Evolutionary conservation across 1,139 yeast genomes (phyloP).

Genomic region (Kodamaea fungicola): DNA sequence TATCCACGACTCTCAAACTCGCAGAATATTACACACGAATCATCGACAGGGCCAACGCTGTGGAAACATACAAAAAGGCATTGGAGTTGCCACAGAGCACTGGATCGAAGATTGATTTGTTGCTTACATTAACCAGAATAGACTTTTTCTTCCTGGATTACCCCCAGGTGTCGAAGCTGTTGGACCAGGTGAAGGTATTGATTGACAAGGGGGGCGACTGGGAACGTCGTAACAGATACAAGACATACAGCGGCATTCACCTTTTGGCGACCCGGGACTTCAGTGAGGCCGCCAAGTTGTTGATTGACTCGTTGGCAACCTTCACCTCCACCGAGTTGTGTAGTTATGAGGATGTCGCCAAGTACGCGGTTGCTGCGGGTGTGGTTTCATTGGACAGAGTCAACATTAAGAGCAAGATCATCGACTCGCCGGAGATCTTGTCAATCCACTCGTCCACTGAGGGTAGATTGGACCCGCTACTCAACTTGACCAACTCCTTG

Average conservation of each 20-base stretch:
- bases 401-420: conserved; percentile 76
- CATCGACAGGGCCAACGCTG: conserved; percentile 78
- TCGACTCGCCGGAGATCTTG: conserved; percentile 92
- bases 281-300: conserved; percentile 72
- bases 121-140: conserved; percentile 75
- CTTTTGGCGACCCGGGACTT: conserved; percentile 83
- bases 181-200: conserved; percentile 68
- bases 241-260: conserved; percentile 87
- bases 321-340: conserved; percentile 94
- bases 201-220: conserved; percentile 98
- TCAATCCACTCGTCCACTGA: conserved; percentile 73
- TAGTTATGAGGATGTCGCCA: conserved; percentile 85
- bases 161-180: conserved; percentile 62
- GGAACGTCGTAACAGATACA: conserved; percentile 95
- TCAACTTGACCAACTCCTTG: conserved; percentile 78
- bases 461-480: conserved; percentile 67
- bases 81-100: conserved; percentile 78
- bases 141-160: conserved; percentile 87
- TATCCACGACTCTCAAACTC: conserved; percentile 71
- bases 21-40: conserved; percentile 87
- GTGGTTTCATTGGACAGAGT: conserved; percentile 78
- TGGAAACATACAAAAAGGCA: conserved; percentile 68
- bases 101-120: conserved; percentile 85
- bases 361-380: conserved; percentile 84
- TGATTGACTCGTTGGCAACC: conserved; percentile 90